Evolutionary conservation across 2,329 filamentous ascomycete species (phyloP), one percentile per base, ranked within the genome.

Genomic region (Ambrosiella cleistominuta): DNA sequence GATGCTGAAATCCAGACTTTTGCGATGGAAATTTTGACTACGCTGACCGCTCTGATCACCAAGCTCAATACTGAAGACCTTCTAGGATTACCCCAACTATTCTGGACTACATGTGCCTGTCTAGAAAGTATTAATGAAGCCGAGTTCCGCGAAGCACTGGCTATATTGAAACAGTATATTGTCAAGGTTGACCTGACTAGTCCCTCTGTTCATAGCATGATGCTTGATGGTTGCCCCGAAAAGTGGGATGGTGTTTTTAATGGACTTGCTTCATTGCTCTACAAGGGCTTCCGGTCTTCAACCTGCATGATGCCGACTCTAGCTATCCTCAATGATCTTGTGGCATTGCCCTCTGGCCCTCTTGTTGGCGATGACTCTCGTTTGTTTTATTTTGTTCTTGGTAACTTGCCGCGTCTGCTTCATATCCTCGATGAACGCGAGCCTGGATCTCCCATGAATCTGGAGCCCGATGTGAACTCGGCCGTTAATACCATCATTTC

Each of bases 41-140:
- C 94, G 0, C 70, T 98, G 56, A 90, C 94, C 66, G 89, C 89
- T 0, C 85, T 98, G 50, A 95, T 98, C 59, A 79, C 82, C 63
- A 93, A 91, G 58, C 73, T 97, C 36, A 83, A 90, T 17, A 77
- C 85, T 0, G 79, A 85, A 42, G 85, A 90, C 66, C 75, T 98
- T 1, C 71, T 95, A 53, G 82, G 83, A n/a, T 96, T 95, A 63
- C 93, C 93, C 1, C 91, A 97, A 66, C 74, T 98, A 0, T 97
- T 98, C 70, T 98, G 94, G 94, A 95, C 91, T 0, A 95, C 88
- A 0, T 96, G 90, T 65, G 93, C 93, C 9, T 98, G 93, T 67
- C 73, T 98, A 17, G 90, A 97, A 66, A 97, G 93, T 0, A 95
- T 97, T 66, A 95, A 97, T 63, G 94, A 98, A 70, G 80, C 85